Evolutionary conservation across 2,329 filamentous ascomycete species (phyloP), one percentile per base, ranked within the genome.

Genomic region (Phialophora chinensis): DNA sequence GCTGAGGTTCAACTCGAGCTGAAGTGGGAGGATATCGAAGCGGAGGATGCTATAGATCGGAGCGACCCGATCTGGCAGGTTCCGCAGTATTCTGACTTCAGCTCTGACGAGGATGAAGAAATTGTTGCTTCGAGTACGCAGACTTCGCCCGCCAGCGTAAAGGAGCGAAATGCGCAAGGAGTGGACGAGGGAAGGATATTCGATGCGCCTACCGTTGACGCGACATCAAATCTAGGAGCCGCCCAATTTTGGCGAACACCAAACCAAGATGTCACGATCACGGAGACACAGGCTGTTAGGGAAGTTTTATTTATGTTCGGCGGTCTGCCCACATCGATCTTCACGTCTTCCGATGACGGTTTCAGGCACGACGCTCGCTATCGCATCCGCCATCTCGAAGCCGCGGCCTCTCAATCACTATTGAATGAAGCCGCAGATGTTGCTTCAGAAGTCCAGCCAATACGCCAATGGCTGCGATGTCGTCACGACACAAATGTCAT

Each of bases 261-360:
- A 7, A 52, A n/a, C 38, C 57, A 33, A 56, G 42, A 33, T 29
- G 53, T 60, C 7, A 23, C 38, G 5, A 38, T 94, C 5, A 86
- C 90, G 0, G 93, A 97, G 75, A 81, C 91, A 1, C 88, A 93
- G 69, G 81, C 89, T 11, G 80, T 93, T 29, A 87, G 92, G 56
- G 93, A 98, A 74, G 86, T 88, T 0, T 81, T 97, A 0, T 94
- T 92, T 73, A 96, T 97, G 91, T 84, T 98, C 0, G 86, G 88
- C 62, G 93, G 93, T 0, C 80, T 95, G 3, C 85, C 88, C 5
- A 94, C 91, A 2, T 89, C 88, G 1, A 75, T 97, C 0, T 97
- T 93, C 73, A 70, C 77, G 62, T 25, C 55, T 25, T 80, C 80
- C 71, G 71, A 69, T 25, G 63, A 79, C 27, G 63, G 50, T 7